phyloP scores from a whole-genome alignment of 352 stramenopile species.

The Pythium phragmitis region DNA sequence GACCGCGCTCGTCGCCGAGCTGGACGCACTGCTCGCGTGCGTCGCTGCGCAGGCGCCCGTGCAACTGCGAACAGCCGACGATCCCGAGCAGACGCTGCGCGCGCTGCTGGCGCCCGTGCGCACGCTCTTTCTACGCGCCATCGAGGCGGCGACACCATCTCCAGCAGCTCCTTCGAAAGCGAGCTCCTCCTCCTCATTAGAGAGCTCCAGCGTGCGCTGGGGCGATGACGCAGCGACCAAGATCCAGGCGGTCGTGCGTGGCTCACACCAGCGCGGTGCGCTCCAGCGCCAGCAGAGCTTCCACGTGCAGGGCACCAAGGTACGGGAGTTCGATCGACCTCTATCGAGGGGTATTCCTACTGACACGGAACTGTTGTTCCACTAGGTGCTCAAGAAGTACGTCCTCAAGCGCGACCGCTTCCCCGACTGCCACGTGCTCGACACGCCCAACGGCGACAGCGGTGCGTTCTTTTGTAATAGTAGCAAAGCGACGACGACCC shows the following conservation, averaged over 20 bases:
- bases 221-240: slow-evolving; percentile 42
- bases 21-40: slow-evolving; percentile 59
- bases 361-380: not conserved
- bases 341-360: too few relatives aligned
- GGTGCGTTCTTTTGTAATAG: slow-evolving; percentile 26
- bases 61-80: slow-evolving; percentile 34
- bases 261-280: slow-evolving; percentile 47
- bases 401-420: slow-evolving; percentile 84
- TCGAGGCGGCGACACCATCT: slow-evolving; percentile 2
- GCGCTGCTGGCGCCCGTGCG: slow-evolving; percentile 57
- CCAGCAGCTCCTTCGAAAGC: not conserved
- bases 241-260: slow-evolving; percentile 72
- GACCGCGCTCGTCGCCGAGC: slow-evolving; percentile 39
- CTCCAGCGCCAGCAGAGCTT: slow-evolving; percentile 57
- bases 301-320: slow-evolving; percentile 71
- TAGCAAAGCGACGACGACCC: not conserved
- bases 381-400: slow-evolving; percentile 74
- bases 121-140: slow-evolving; percentile 34
- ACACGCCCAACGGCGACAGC: slow-evolving; percentile 59
- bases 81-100: slow-evolving; percentile 42
- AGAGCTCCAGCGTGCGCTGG: slow-evolving; percentile 26
- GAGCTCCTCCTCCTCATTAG: slow-evolving; percentile 17
- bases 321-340: slow-evolving; percentile 11
- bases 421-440: slow-evolving; percentile 73
- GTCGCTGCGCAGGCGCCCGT: slow-evolving; percentile 40